These are phyloP conservation scores for Odontarrhena argentea DNA, from an alignment of 345 rosid genomes.

Conservation along the genomic window DNA sequence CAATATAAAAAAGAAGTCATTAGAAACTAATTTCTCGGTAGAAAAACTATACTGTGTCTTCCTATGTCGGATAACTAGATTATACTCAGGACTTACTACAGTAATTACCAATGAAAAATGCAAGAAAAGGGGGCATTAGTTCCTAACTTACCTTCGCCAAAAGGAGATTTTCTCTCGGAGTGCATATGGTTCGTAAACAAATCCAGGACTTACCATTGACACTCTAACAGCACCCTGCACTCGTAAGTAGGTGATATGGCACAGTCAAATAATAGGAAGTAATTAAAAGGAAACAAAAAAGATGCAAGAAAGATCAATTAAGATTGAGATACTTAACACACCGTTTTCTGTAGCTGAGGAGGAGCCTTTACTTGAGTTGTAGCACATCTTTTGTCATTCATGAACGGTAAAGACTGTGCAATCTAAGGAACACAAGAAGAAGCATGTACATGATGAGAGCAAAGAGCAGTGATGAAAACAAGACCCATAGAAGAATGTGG, in stretches of 20 bases:
- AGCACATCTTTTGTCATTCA: conserved; percentile 49
- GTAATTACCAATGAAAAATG: not conserved
- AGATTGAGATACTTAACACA: conserved; percentile 37
- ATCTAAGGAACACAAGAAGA: conserved; percentile 46
- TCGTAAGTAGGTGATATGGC: conserved; percentile 10
- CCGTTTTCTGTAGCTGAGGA: conserved; percentile 72
- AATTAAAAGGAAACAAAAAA: not conserved
- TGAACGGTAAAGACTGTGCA: conserved; percentile 46
- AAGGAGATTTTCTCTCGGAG: conserved; percentile 66
- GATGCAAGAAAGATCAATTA: not conserved
- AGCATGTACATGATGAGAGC: not conserved
- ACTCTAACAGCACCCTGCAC: conserved; percentile 74
- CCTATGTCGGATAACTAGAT: not conserved
- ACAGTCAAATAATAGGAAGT: conserved; percentile 20
- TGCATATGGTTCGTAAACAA: conserved; percentile 82
- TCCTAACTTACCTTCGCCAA: conserved; percentile 70
- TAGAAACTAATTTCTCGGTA: not conserved
- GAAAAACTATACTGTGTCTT: not conserved
- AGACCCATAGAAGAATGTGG: conserved; percentile 13
- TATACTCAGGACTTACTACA: not conserved
- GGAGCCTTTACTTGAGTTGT: conserved; percentile 64
- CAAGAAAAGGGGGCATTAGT: not conserved
- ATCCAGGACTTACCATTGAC: conserved; percentile 82
- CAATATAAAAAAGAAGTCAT: conserved; percentile 14
- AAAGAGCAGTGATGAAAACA: conserved; percentile 4